Evolutionary conservation across 306 rosid genomes (phyloP).

Genomic region (Spatholobus suberectus): DNA sequence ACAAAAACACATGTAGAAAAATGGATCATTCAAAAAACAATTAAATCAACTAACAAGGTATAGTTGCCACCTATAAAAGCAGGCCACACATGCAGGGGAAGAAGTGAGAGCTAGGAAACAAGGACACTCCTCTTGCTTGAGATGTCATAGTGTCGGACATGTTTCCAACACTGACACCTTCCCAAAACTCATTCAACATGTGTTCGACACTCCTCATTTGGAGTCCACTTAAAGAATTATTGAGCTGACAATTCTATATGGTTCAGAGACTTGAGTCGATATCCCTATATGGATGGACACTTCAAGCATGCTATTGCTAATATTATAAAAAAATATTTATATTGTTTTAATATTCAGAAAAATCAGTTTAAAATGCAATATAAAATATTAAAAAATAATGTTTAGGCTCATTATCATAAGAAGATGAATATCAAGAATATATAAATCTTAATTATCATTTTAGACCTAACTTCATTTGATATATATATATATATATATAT

Average conservation of each 20-base stretch:
- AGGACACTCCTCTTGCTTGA: neutral
- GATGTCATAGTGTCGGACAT: neutral
- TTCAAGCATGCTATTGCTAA: neutral
- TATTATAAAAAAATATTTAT: neutral
- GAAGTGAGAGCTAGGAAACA: neutral
- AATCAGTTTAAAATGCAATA: neutral
- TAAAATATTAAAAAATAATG: neutral
- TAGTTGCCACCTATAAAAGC: neutral
- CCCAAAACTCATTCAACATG: neutral
- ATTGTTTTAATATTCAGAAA: neutral
- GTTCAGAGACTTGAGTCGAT: neutral
- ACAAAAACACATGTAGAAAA: neutral
- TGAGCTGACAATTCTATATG: neutral
- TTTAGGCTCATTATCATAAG: neutral
- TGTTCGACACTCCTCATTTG: neutral
- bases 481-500: too few species aligned
- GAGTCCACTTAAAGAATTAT: neutral
- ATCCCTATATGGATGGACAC: too few species aligned
- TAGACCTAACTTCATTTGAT: neutral
- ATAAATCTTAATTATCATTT: neutral
- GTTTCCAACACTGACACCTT: neutral
- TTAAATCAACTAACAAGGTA: neutral
- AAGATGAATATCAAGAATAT: neutral
- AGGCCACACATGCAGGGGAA: conserved; percentile 1
- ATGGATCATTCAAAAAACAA: conserved; percentile 23